Evolutionary conservation across 148 eudicot genomes (phyloP), one percentile per base, ranked within the genome.

Genomic region (Silene conica): DNA sequence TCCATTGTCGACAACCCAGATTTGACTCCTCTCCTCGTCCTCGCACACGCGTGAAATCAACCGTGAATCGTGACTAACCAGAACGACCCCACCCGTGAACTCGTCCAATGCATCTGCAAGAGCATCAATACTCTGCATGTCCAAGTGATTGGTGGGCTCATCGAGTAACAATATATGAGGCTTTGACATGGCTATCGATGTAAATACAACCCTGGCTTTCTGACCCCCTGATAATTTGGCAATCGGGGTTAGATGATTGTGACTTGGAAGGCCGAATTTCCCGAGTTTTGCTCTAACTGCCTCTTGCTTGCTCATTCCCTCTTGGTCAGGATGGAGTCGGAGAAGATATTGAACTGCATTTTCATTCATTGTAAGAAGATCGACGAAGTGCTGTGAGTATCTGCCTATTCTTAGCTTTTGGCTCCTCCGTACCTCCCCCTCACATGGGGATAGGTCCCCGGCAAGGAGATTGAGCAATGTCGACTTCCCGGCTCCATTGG

Each of bases 201-300:
- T 86, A 70, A 89, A 89, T 19, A 89, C 92, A 8, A 89, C 92
- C 1, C 92, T 71, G 18, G 92, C 62, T 73, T 86, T 89, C 70
- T 89, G 92, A 58, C 92, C 92, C 41, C 92, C 92, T 0, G 92
- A 89, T 67, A 89, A 78, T 58, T 89, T 89, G 41, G 83, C 88
- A 61, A 86, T 89, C 0, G 92, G 92, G 71, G 86, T 89, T 21
- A 85, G 78, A 78, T 89, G 92, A 71, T 89, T 89, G 69, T 89
- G 90, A 76, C 92, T 83, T 3, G 86, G 83, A 58, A 89, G 88
- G n/a, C 92, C 92, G 14, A 89, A 89, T 64, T 89, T 89, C 74
- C 92, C 92, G 2, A 89, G 90, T 83, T 86, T 89, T 70, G 92
- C 92, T 23, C 92, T 76, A n/a, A 89, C 92, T 20, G 90, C 90